Evolutionary conservation across 192 early-diverging fungal species (phyloP).

Genomic region (Physocladia obscura): DNA sequence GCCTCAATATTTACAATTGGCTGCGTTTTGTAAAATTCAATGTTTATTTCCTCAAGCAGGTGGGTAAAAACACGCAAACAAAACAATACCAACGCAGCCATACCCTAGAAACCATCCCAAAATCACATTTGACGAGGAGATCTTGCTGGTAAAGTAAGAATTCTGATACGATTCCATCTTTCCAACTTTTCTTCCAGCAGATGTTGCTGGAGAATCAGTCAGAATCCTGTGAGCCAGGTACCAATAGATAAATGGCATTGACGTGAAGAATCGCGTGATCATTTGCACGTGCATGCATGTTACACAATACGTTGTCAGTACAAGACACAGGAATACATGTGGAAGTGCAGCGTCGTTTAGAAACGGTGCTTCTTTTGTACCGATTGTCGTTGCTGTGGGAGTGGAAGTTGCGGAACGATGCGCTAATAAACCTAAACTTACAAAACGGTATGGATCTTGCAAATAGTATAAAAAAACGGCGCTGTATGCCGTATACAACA

Average conservation of each 20-base stretch:
- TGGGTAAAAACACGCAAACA: conserved; percentile 88
- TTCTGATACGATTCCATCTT: too few relatives aligned
- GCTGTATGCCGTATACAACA: conserved; percentile 61
- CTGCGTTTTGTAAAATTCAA: too few relatives aligned
- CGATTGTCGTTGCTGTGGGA: not conserved
- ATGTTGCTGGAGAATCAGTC: conserved; percentile 7
- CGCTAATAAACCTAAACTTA: conserved; percentile 55
- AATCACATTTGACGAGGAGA: too few relatives aligned
- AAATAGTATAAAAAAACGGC: conserved; percentile 60
- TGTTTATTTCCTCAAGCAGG: conserved; percentile 57
- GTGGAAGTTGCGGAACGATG: not conserved
- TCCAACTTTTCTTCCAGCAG: conserved; percentile 30
- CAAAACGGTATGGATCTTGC: conserved; percentile 52
- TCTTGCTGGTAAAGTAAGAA: too few relatives aligned
- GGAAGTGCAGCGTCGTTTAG: conserved; percentile 39
- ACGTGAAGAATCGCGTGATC: conserved; percentile 81
- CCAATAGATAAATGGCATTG: conserved; percentile 79
- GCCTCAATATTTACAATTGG: too few relatives aligned
- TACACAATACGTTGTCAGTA: conserved; percentile 58
- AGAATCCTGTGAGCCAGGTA: conserved; percentile 62
- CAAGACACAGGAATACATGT: conserved; percentile 69
- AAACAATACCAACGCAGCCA: conserved; percentile 69
- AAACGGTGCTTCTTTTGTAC: not conserved
- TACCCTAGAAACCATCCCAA: conserved; percentile 75
- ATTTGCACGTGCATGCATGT: conserved; percentile 90